phyloP scores from a whole-genome alignment of 352 stramenopile genomes.

The Pythium guiyangense region DNA sequence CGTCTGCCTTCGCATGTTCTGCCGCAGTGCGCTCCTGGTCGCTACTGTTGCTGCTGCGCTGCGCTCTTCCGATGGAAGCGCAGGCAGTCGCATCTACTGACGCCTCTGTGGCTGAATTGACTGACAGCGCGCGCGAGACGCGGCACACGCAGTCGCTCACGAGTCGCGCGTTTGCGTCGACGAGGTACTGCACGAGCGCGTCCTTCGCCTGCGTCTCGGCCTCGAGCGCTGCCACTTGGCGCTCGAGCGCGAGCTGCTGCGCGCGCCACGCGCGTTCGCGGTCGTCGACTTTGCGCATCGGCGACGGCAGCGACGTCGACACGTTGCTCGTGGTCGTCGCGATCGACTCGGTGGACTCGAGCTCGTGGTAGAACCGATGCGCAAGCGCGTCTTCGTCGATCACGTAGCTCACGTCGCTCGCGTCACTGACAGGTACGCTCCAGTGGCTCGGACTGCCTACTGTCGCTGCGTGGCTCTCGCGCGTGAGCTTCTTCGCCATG shows the following conservation, averaged over 20 bases:
- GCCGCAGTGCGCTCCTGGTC: neutral
- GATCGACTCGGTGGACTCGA: slow-evolving; percentile 3
- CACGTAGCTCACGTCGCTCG: slow-evolving; percentile 4
- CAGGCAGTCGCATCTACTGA: neutral
- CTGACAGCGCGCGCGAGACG: neutral
- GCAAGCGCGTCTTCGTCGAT: slow-evolving; percentile 10
- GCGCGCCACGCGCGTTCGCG: slow-evolving; percentile 4
- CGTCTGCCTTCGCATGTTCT: neutral
- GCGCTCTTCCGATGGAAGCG: slow-evolving; percentile 12
- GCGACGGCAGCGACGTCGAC: neutral
- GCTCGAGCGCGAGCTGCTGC: slow-evolving; percentile 10
- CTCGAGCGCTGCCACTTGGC: slow-evolving; percentile 10
- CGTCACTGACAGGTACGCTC: neutral
- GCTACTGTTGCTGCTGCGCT: neutral
- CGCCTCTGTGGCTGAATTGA: neutral
- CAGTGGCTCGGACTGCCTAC: neutral
- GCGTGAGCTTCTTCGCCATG: slow-evolving; percentile 11
- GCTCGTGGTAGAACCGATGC: slow-evolving; percentile 7
- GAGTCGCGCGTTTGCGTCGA: slow-evolving; percentile 8
- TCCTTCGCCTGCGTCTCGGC: slow-evolving; percentile 11
- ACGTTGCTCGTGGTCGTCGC: slow-evolving; percentile 4
- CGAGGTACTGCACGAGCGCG: slow-evolving; percentile 10
- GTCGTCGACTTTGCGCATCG: neutral
- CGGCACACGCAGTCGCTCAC: slow-evolving; percentile 6
- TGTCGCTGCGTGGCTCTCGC: no score